Base-by-base conservation (phyloP, 2,329 filamentous ascomycete species). In the Allantophomopsis lycopodina region DNA sequence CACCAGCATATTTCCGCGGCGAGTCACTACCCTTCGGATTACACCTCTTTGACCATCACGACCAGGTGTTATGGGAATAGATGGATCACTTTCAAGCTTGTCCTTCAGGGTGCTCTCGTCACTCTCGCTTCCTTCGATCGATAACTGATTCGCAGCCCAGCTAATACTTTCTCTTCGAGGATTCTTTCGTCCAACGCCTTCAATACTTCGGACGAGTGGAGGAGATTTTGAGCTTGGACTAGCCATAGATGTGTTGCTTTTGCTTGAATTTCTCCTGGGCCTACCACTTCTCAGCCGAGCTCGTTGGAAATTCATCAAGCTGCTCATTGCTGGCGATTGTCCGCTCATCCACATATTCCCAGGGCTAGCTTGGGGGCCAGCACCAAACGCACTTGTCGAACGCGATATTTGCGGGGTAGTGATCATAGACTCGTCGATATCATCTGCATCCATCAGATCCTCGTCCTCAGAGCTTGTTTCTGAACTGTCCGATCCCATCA, bases 1-100 rank as follows among this genome's bases (percentile, higher is more conserved):
- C 68, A 91, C 85, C 55, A 98, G 60, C 44, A 98, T 69, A 59
- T 94, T 98, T 7, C 88, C 85, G 43, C 89, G 74, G 38, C 91
- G 72, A 6, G 86, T 93, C 6, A 96, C 89, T 1, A 79, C 75
- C 45, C 88, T 73, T 45, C 83, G 74, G 45, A 94, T 82, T 13
- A 94, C 87, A 41, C 79, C 83, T 37, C 83, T 72, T 40, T 80
- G 78, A 11, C 68, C 69, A 48, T 76, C 69, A 41, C 70, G 59
- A 36, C 64, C 61, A 12, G 61, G 60, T 10, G 63, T 62, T 7
- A 60, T 57, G 18, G 59, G 55, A 15, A 60, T 48, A 18, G 60
- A 61, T 36, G 66, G 66, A 6, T 43, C 44, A 38, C 48, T 55
- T 33, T 58, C 55, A 36, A 56, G 40, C 11, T 53, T 55, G 14